Evolutionary conservation across 345 rosid genomes (phyloP).

Genomic region (Lumnitzera racemosa): DNA sequence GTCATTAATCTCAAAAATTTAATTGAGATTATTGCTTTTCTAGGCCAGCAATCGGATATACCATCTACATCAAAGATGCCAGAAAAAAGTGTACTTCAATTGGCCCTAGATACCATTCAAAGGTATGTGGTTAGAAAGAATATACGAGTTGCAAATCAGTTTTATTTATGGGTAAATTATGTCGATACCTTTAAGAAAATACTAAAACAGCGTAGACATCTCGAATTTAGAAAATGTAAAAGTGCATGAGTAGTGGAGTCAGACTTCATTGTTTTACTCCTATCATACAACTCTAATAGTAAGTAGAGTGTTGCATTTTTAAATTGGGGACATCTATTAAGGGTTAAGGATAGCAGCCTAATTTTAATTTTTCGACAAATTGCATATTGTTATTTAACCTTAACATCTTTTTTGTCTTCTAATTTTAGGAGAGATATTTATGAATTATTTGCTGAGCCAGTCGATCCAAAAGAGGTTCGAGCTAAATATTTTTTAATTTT

Average conservation of each 20-base stretch:
- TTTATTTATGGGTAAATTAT: background rate
- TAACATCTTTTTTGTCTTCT: background rate
- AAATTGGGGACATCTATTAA: no score
- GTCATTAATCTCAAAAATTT: constrained; percentile 8
- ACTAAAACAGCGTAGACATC: no score
- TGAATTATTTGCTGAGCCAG: constrained; percentile 64
- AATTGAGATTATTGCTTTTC: constrained; percentile 1
- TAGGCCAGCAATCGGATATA: constrained; percentile 23
- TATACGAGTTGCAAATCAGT: no score
- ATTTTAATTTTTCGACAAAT: background rate
- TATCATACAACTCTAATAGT: no score
- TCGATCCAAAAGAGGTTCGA: constrained; percentile 46
- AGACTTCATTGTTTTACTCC: no score
- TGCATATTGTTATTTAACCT: background rate
- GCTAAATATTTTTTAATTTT: constrained; percentile 2
- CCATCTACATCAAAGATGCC: constrained; percentile 24
- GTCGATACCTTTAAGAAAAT: no score
- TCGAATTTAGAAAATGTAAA: no score
- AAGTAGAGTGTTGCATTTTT: no score
- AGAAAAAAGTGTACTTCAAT: constrained; percentile 35
- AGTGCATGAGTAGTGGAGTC: no score
- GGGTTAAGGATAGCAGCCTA: no score
- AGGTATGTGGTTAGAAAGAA: constrained; percentile 25
- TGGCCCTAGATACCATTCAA: constrained; percentile 42
- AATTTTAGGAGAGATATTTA: constrained; percentile 46